These are phyloP conservation scores for Cnidoscolus chayamansa DNA, from an alignment of 441 rosid genomes.

Conservation along the genomic window DNA sequence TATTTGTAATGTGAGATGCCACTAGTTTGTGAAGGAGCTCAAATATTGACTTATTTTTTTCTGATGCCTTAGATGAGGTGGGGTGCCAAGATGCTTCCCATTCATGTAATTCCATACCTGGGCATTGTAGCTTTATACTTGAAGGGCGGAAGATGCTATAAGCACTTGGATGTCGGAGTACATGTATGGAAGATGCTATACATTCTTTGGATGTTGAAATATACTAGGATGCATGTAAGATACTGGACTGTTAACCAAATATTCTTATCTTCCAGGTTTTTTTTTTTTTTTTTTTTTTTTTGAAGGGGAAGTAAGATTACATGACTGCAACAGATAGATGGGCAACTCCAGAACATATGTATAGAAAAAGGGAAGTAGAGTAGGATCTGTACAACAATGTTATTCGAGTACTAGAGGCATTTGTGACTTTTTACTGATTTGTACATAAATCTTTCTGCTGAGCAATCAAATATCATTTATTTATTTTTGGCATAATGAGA, in stretches of 20 bases:
- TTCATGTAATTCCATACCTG: background rate
- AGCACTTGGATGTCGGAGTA: background rate
- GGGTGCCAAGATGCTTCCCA: conserved; percentile 2
- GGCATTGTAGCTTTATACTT: conserved; percentile 3
- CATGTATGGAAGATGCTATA: conserved; percentile 11
- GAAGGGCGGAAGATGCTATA: background rate
- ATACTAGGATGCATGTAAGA: conserved; percentile 12
- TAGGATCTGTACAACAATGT: conserved; percentile 23
- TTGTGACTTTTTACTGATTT: conserved; percentile 20
- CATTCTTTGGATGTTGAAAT: conserved; percentile 18
- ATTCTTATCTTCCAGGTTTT: conserved; percentile 13
- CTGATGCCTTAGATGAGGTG: conserved; percentile 4
- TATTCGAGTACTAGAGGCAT: conserved; percentile 22
- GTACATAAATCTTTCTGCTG: conserved; percentile 28
- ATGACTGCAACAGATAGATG: conserved; percentile 13
- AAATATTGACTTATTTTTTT: background rate
- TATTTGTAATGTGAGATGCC: background rate
- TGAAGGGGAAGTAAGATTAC: conserved; percentile 12
- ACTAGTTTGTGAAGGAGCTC: background rate
- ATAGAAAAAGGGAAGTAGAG: conserved; percentile 21
- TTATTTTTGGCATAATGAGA: conserved; percentile 3
- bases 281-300: background rate
- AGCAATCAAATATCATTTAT: conserved; percentile 5
- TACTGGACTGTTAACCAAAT: conserved; percentile 15
- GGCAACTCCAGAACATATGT: conserved; percentile 20